Evolutionary conservation across 192 early-diverging fungal species (phyloP).

Genomic region (Chytriomyces hyalinus): DNA sequence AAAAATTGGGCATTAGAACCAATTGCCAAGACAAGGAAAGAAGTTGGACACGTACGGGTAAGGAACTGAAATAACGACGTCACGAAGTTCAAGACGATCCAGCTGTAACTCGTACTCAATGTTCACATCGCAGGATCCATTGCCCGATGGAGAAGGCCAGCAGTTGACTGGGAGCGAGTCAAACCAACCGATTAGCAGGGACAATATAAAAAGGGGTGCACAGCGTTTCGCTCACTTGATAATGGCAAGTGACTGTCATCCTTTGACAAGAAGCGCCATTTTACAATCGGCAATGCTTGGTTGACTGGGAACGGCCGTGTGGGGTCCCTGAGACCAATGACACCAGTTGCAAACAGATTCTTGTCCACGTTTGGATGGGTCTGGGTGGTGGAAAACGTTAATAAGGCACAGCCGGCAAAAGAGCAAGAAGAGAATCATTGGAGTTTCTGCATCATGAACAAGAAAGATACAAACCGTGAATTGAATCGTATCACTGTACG

Average conservation of each 20-base stretch:
- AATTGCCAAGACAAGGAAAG: background rate
- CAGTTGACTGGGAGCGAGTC: slow-evolving; percentile 67
- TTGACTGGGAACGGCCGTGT: slow-evolving; percentile 83
- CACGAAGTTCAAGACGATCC: slow-evolving; percentile 76
- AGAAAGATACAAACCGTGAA: slow-evolving; percentile 60
- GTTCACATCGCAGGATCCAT: slow-evolving; percentile 90
- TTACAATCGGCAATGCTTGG: slow-evolving; percentile 83
- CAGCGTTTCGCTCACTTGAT: slow-evolving; percentile 57
- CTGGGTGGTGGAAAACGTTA: slow-evolving; percentile 40
- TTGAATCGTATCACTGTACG: slow-evolving; percentile 72
- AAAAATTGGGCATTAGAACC: background rate
- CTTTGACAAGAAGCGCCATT: slow-evolving; percentile 84
- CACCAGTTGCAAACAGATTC: slow-evolving; percentile 72
- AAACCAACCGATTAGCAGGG: background rate
- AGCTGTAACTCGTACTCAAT: slow-evolving; percentile 94
- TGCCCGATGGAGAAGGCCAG: slow-evolving; percentile 92
- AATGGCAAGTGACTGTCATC: slow-evolving; percentile 88
- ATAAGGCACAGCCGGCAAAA: background rate
- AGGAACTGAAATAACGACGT: slow-evolving; percentile 89
- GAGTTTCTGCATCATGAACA: too few species aligned
- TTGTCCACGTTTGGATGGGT: slow-evolving; percentile 99
- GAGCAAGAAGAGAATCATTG: background rate
- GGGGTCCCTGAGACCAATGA: slow-evolving; percentile 82
- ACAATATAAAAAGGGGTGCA: slow-evolving; percentile 3
- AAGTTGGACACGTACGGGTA: slow-evolving; percentile 66